Base-by-base conservation (phyloP, 2,329 filamentous ascomycete species). In the Aspergillus luchuensis region DNA sequence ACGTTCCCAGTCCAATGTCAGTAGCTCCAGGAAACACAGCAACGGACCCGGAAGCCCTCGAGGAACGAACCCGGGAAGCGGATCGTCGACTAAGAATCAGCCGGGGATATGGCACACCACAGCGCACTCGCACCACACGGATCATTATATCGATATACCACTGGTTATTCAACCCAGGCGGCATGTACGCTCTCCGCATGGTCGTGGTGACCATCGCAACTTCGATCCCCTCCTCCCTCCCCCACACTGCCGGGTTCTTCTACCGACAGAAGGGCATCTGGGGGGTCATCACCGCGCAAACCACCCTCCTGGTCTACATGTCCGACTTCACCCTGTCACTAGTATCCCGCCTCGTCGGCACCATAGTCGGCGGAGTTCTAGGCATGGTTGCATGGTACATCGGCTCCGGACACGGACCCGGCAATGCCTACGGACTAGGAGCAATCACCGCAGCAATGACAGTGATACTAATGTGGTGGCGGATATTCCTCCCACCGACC, bases 191-290 rank as follows among this genome's bases (percentile, higher is more conserved):
- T 0, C 57, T 84, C 8, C 78, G 82, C 2, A 77, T 83, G 72
- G 80, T 84, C 0, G 63, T 78, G 6, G 78, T 82, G 0, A 83
- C 82, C 0, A 69, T 84, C 10, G 81, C 77, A 0, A 69, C 76
- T 0, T 68, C 71, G 0, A 77, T 84, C 4, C 79, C 81, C 0
- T 75, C 78, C 0, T 73, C 74, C 0, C 71, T 84, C 3, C 78
- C 80, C 0, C 66, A 69, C 25, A 76, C 75, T 1, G 77, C 82
- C 0, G 81, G 79, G 1, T 84, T 85, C 65, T 84, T 78, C 63
- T 84, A 82, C 53, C 76, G 81, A 2, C 77, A 84, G 58, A 83
- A 82, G 65, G 81, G 82, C 0, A 71, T 85, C 0, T 85, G 82
- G 82, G 80, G 74, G 0, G 68, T 84, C 8, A 83, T 85, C 45